Conservation (phyloP, 2,329 filamentous ascomycete genomes). For the Nemania diffusa region DNA sequence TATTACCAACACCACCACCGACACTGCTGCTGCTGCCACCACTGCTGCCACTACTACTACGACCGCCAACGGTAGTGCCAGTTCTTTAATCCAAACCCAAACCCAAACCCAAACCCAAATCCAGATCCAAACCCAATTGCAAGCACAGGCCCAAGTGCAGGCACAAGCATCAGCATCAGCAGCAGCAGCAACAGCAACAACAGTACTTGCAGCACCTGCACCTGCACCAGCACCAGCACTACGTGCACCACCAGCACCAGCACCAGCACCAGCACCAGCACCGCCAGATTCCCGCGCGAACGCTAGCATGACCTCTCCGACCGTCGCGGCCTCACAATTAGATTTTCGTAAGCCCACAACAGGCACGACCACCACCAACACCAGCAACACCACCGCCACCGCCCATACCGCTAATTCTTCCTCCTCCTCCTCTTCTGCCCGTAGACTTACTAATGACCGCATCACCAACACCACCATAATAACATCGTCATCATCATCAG, state of each 20-base stretch:
- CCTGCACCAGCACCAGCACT: neutral
- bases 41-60: neutral
- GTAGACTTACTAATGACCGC: constrained; percentile 2
- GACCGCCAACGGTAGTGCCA: constrained; percentile 33
- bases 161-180: neutral
- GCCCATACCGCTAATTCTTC: neutral
- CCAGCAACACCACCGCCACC: constrained; percentile 34
- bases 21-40: too few relatives aligned
- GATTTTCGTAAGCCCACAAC: constrained; percentile 50
- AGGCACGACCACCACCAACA: constrained; percentile 46
- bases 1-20: constrained; percentile 15
- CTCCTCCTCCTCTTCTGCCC: constrained; percentile 32
- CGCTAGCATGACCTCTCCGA: constrained; percentile 47
- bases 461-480: constrained; percentile 38
- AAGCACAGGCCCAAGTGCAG: neutral
- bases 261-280: neutral
- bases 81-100: constrained; percentile 31
- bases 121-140: neutral
- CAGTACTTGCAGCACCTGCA: neutral
- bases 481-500: constrained; percentile 37
- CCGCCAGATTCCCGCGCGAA: constrained; percentile 25
- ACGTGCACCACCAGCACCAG: neutral
- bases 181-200: neutral
- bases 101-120: constrained; percentile 8
- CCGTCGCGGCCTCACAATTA: constrained; percentile 45